Evolutionary conservation across 176 grass and related monocot species (phyloP).

Genomic region (Puccinellia tenuiflora): DNA sequence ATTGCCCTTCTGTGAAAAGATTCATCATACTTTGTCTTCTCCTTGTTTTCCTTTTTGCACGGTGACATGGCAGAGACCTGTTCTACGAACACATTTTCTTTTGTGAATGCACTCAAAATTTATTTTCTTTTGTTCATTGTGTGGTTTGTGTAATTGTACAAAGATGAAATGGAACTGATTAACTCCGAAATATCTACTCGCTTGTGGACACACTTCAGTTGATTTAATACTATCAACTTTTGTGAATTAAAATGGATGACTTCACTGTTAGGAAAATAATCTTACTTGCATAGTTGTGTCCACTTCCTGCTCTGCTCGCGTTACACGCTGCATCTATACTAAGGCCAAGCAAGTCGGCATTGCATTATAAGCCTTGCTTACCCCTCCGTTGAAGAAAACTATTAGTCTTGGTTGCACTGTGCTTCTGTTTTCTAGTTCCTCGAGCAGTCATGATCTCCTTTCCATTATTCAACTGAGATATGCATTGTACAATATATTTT

Average conservation of each 20-base stretch:
- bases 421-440: neutral
- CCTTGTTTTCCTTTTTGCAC: neutral
- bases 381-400: too few species aligned
- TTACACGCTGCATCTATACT: neutral
- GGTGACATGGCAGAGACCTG: neutral
- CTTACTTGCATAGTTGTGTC: neutral
- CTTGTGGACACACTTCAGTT: neutral
- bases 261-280: neutral
- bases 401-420: neutral
- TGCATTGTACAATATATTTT: neutral
- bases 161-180: neutral
- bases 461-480: neutral
- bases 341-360: neutral
- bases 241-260: neutral
- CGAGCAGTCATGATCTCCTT: neutral
- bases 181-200: neutral
- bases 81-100: neutral
- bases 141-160: neutral
- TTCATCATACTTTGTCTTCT: neutral
- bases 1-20: neutral
- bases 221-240: neutral
- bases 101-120: neutral
- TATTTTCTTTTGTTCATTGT: neutral
- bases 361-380: neutral
- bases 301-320: neutral